Conservation (phyloP, 2,329 filamentous ascomycete species). For the Colletotrichum orchidophilum region DNA sequence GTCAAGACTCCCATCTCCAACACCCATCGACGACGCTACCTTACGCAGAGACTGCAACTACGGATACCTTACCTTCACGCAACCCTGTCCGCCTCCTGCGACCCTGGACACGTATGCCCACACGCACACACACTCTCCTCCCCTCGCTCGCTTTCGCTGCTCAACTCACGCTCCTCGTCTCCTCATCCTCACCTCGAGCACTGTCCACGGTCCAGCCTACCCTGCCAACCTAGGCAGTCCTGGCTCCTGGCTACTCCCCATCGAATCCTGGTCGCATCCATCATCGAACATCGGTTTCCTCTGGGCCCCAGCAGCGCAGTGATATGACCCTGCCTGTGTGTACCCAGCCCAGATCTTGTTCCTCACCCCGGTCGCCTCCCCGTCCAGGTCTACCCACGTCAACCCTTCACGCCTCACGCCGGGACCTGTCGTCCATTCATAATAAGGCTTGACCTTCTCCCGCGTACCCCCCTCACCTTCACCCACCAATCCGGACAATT, state of each 20-base stretch:
- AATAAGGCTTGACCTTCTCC: slow-evolving; percentile 35
- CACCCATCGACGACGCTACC: slow-evolving; percentile 18
- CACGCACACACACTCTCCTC: background rate
- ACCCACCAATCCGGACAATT: slow-evolving; percentile 32
- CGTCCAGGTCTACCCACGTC: slow-evolving; percentile 30
- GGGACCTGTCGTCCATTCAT: slow-evolving; percentile 35
- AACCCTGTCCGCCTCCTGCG: slow-evolving; percentile 1
- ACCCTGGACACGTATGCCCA: background rate
- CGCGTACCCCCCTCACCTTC: slow-evolving; percentile 31
- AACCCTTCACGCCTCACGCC: slow-evolving; percentile 32
- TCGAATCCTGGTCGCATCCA: slow-evolving; percentile 31
- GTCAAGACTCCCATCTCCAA: slow-evolving; percentile 14
- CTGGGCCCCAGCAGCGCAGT: slow-evolving; percentile 22
- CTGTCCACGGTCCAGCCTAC: slow-evolving; percentile 22
- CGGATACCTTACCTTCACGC: background rate
- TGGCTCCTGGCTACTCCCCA: slow-evolving; percentile 21
- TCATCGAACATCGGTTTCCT: slow-evolving; percentile 30
- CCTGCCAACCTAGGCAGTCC: slow-evolving; percentile 19
- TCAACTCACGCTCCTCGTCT: slow-evolving; percentile 3
- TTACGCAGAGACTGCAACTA: slow-evolving; percentile 8
- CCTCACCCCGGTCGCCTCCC: slow-evolving; percentile 26
- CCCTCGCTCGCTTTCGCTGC: background rate
- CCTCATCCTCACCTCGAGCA: slow-evolving; percentile 17
- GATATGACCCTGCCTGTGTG: slow-evolving; percentile 32
- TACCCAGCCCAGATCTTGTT: slow-evolving; percentile 35